Base-by-base conservation (phyloP, 2,329 filamentous ascomycete genomes). In the Alternaria burnsii region DNA sequence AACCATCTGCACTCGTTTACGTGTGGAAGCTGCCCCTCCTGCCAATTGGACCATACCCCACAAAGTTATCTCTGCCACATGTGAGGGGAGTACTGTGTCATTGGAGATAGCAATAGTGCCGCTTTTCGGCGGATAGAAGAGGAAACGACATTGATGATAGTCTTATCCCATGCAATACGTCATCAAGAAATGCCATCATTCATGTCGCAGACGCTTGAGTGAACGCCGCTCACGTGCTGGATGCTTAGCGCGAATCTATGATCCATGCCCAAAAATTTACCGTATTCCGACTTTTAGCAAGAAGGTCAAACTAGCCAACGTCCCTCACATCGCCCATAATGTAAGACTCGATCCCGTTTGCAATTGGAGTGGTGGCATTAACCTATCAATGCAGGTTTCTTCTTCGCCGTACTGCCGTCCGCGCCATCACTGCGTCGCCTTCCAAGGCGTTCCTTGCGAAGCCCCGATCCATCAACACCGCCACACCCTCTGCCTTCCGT, bases 341-440 rank as follows among this genome's bases (percentile, higher is more conserved):
- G 70, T 70, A 66, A 55, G 70, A 44, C 43, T 12, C 26, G 10
- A 20, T 11, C 22, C 34, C 11, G 3, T 9, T 26, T 16, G 16
- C 16, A 40, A 34, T 34, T 20, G 22, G 3, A 6, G 14, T 16
- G 10, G 16, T 47, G 22, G 38, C 55, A 32, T 62, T 70, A 26
- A 69, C 50, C 16, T 28, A 14, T 14, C 43, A n/a, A 36, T 22
- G n/a, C 65, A 89, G 86, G 87, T 85, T 83, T 79, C 81, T 81
- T 66, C 79, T 90, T 68, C 86, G 87, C 62, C 86, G 85, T 71
- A 80, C 84, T 66, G 85, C 86, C 68, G 80, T 83, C 71, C 85
- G 86, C 71, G 82, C 86, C 50, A 70, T 87, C 59, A 79, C 82
- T 40, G 79, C 82, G 24, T 79, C 82, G 34, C 79, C 82, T 52